Evolutionary conservation across 2,329 filamentous ascomycete species (phyloP), one percentile per base, ranked within the genome.

Genomic region (Xylariaceae sp.): DNA sequence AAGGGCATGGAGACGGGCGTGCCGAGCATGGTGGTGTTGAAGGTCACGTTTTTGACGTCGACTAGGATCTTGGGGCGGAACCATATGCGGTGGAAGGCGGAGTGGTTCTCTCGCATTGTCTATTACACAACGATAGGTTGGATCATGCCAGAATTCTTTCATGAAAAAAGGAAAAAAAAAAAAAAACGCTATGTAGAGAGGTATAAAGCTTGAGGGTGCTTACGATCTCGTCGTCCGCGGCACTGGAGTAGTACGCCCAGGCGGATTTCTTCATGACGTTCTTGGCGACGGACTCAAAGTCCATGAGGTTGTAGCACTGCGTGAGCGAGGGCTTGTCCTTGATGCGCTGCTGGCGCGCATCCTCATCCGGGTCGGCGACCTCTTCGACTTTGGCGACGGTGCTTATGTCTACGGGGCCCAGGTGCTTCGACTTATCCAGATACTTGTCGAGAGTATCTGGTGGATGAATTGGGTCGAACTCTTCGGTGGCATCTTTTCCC

Each of bases 231-330:
- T 94, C 88, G 62, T 93, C 88, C 0, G 92, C 89, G 45, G 88
- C 92, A 62, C 87, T 93, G 1, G 89, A 95, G 68, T 98, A 98
- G 72, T 98, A 98, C 21, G 87, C 93, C 93, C 93, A 98, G 0
- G 92, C 92, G 1, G 85, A 86, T 73, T 87, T 94, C 79, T 95
- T 96, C 92, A 97, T 96, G 45, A 94, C 82, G 32, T 82, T 76
- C 58, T 85, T 83, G 5, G 93, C 93, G 27, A 97, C 92, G 3
- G 88, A 83, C 75, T 98, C 93, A 65, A 98, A 98, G 70, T 98
- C 93, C 71, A 93, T 80, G 49, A 96, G 70, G 65, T 96, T 96
- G 69, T 91, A 95, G 73, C 90, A 95, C 65, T 94, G 86, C 55
- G 87, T 84, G 49, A 96, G 72, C 37, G 83, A 73, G 1, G 91